phyloP scores from a whole-genome alignment of 805 yeast species.

The Lachancea dasiensis region DNA sequence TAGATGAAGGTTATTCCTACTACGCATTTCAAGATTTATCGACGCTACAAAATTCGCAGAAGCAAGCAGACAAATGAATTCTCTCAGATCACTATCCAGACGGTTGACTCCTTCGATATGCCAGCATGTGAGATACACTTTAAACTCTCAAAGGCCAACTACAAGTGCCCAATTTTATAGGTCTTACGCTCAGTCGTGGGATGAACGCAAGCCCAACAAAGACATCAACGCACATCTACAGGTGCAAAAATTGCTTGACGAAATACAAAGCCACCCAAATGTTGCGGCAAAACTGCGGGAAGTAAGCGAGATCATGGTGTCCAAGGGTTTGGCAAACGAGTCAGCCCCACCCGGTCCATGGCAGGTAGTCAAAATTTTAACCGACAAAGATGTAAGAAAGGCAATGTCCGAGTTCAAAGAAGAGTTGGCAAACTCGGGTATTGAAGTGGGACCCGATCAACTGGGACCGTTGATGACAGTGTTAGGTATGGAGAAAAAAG shows the following conservation, averaged over 20 bases:
- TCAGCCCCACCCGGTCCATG: slow-evolving; percentile 17
- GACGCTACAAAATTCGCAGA: neutral
- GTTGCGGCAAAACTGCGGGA: slow-evolving; percentile 18
- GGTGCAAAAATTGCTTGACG: slow-evolving; percentile 22
- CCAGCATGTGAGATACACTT: neutral
- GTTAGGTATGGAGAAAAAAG: slow-evolving; percentile 21
- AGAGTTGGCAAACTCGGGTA: slow-evolving; percentile 26
- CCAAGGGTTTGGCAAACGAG: slow-evolving; percentile 18
- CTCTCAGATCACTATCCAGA: neutral
- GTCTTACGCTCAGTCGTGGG: slow-evolving; percentile 27
- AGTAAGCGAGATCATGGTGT: slow-evolving; percentile 19
- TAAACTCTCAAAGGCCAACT: slow-evolving; percentile 8
- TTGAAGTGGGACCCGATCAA: slow-evolving; percentile 25
- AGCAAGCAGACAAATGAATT: neutral
- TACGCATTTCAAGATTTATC: no score
- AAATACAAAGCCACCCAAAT: slow-evolving; percentile 20
- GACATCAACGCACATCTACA: slow-evolving; percentile 24
- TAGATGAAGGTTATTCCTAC: no score
- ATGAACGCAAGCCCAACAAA: slow-evolving; percentile 18
- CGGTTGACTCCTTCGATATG: neutral
- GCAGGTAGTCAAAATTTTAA: slow-evolving; percentile 26
- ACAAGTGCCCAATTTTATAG: slow-evolving; percentile 11
- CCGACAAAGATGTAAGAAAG: slow-evolving; percentile 23
- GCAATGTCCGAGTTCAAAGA: slow-evolving; percentile 23
- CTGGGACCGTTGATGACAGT: slow-evolving; percentile 26